These are phyloP conservation scores for Fraxinus sp. DNA, from an alignment of 305 asterid genomes.

Conservation along the genomic window DNA sequence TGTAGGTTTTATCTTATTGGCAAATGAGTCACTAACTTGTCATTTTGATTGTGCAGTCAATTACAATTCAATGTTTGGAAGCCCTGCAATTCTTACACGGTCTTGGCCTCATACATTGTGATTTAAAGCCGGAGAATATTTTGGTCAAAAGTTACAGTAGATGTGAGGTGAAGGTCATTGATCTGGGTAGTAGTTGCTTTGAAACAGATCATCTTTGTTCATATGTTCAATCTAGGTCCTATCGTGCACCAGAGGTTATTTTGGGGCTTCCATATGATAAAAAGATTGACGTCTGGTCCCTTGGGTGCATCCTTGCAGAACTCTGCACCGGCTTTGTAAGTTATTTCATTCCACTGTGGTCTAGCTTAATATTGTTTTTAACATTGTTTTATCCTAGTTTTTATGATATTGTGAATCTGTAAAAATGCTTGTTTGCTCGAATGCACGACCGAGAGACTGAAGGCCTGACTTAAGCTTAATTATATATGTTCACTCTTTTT, in stretches of 20 bases:
- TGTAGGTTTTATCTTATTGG: conserved; percentile 15
- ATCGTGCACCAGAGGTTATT: conserved; percentile 98
- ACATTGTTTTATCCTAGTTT: background rate
- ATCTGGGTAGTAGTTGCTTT: conserved; percentile 94
- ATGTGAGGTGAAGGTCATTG: conserved; percentile 98
- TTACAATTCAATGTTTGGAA: conserved; percentile 94
- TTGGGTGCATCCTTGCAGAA: conserved; percentile 96
- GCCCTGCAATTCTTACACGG: conserved; percentile 86
- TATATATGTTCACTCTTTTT: background rate
- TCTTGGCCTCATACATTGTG: conserved; percentile 97
- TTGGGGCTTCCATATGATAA: conserved; percentile 93
- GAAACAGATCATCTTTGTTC: conserved; percentile 98
- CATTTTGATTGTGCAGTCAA: conserved; percentile 60
- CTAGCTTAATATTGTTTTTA: background rate
- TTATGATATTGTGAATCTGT: background rate
- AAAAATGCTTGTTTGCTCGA: background rate
- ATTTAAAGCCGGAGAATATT: conserved; percentile 95
- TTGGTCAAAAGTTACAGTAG: conserved; percentile 98
- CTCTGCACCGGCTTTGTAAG: conserved; percentile 98
- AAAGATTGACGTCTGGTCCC: conserved; percentile 95
- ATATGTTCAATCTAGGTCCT: conserved; percentile 95
- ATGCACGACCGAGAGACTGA: background rate
- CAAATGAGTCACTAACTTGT: conserved; percentile 20
- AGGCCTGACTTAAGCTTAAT: background rate
- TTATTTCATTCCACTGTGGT: conserved; percentile 19